Conservation (phyloP, 2,329 filamentous ascomycete species). For the Aspergillus sp. region DNA sequence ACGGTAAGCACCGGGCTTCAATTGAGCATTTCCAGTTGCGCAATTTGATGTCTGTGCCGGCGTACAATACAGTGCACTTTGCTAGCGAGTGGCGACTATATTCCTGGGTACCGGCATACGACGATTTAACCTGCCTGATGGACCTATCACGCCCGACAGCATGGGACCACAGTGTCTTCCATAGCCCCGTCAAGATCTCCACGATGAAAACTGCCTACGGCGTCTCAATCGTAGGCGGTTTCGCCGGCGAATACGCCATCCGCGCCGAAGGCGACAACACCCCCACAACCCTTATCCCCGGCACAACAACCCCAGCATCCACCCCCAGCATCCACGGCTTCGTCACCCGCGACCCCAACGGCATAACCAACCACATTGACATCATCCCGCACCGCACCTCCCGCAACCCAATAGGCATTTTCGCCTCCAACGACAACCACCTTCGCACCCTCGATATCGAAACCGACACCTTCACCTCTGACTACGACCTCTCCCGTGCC, state of each 20-base stretch:
- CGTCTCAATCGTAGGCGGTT: constrained; percentile 50
- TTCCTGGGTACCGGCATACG: constrained; percentile 44
- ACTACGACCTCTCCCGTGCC: constrained; percentile 32
- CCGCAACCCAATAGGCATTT: constrained; percentile 45
- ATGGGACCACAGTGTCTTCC: constrained; percentile 27
- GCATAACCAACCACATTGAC: constrained; percentile 55
- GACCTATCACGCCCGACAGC: constrained; percentile 39
- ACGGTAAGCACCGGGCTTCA: constrained; percentile 43
- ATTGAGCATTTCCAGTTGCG: constrained; percentile 55
- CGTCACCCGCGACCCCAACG: constrained; percentile 42
- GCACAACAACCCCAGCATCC: not conserved
- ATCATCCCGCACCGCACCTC: constrained; percentile 43
- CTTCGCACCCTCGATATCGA: constrained; percentile 50
- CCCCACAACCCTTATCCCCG: not conserved
- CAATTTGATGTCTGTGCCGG: constrained; percentile 50
- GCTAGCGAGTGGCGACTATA: constrained; percentile 42
- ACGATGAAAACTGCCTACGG: constrained; percentile 46
- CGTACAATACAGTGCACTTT: constrained; percentile 52
- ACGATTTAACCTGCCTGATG: constrained; percentile 38
- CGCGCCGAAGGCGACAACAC: constrained; percentile 23
- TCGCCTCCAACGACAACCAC: constrained; percentile 53
- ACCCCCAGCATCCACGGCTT: constrained; percentile 35
- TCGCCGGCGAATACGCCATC: constrained; percentile 52
- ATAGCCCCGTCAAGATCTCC: constrained; percentile 42
- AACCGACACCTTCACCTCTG: constrained; percentile 35